Conservation (phyloP, 306 rosid genomes). For the Lathyrus oleraceus region DNA sequence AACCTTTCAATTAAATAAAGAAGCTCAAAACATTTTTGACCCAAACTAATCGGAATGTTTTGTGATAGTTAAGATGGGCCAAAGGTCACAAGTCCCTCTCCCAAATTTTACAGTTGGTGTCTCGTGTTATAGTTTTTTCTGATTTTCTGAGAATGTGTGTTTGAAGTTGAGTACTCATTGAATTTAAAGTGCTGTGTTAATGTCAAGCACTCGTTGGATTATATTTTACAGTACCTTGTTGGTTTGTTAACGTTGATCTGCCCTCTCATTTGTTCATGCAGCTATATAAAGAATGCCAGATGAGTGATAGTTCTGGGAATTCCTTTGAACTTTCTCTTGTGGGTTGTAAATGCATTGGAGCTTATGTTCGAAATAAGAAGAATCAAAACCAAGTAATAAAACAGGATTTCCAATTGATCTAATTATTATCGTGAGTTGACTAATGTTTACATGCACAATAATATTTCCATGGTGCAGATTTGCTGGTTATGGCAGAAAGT, state of each 20-base stretch:
- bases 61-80: not conserved
- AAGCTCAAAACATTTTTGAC: not conserved
- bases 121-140: slow-evolving; percentile 7
- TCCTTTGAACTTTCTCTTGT: slow-evolving; percentile 85
- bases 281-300: slow-evolving; percentile 72
- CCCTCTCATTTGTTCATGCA: slow-evolving; percentile 27
- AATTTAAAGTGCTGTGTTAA: not conserved
- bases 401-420: slow-evolving; percentile 8
- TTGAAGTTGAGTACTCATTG: not conserved
- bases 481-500: slow-evolving; percentile 85
- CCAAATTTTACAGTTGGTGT: slow-evolving; percentile 3
- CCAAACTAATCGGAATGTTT: slow-evolving; percentile 17
- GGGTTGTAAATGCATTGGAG: slow-evolving; percentile 92
- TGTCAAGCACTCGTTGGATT: not conserved
- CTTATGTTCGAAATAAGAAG: slow-evolving; percentile 87
- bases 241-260: slow-evolving; percentile 12
- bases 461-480: slow-evolving; percentile 54
- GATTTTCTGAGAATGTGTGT: slow-evolving; percentile 3
- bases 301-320: slow-evolving; percentile 60
- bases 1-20: slow-evolving; percentile 14
- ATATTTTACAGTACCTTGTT: not conserved
- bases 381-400: slow-evolving; percentile 86
- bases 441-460: slow-evolving; percentile 22
- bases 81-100: slow-evolving; percentile 13
- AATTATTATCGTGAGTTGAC: slow-evolving; percentile 18